Percentiles rank a stretch among this genome's conserved stretches.
These are phyloP conservation scores for Kuraishia borneana DNA, from an alignment of 805 yeast species.

Conservation along the genomic window DNA sequence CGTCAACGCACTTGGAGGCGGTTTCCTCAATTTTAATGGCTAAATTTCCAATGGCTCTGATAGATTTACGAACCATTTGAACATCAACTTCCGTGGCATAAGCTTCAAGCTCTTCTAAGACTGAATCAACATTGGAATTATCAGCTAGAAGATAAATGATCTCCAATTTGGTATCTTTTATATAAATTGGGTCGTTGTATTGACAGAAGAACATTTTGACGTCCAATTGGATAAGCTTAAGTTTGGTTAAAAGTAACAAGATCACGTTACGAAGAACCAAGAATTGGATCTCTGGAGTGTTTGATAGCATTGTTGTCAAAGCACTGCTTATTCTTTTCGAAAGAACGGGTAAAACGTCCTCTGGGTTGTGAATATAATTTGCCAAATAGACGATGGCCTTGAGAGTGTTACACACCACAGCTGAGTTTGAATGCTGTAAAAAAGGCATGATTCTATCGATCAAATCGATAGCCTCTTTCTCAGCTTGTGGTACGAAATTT, in stretches of 20 bases:
- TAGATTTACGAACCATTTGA: conserved; percentile 78
- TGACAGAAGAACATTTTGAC: conserved; percentile 76
- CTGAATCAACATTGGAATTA: conserved; percentile 44
- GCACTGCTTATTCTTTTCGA: conserved; percentile 57
- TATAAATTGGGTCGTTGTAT: conserved; percentile 76
- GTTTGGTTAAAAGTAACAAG: conserved; percentile 55
- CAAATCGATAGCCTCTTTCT: conserved; percentile 53
- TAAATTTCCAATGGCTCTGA: conserved; percentile 81
- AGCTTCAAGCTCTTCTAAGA: conserved; percentile 68
- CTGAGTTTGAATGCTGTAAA: conserved; percentile 68
- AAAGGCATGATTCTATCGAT: conserved; percentile 59
- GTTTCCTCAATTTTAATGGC: conserved; percentile 65
- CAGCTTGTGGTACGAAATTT: conserved; percentile 58
- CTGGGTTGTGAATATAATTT: conserved; percentile 55
- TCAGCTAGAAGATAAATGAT: conserved; percentile 73
- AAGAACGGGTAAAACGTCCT: conserved; percentile 41
- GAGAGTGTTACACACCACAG: conserved; percentile 70
- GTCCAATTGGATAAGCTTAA: conserved; percentile 48
- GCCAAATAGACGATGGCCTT: conserved; percentile 61
- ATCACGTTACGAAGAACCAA: conserved; percentile 73
- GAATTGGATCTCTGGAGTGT: conserved; percentile 78
- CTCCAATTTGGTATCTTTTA: conserved; percentile 84
- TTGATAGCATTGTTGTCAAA: conserved; percentile 54
- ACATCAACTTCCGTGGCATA: conserved; percentile 83
- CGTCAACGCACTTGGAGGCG: conserved; percentile 52